A percentile compares a stretch with the other conserved stretches of the same genome.
Conservation (phyloP, 306 rosid genomes). For the Mucuna pruriens region DNA sequence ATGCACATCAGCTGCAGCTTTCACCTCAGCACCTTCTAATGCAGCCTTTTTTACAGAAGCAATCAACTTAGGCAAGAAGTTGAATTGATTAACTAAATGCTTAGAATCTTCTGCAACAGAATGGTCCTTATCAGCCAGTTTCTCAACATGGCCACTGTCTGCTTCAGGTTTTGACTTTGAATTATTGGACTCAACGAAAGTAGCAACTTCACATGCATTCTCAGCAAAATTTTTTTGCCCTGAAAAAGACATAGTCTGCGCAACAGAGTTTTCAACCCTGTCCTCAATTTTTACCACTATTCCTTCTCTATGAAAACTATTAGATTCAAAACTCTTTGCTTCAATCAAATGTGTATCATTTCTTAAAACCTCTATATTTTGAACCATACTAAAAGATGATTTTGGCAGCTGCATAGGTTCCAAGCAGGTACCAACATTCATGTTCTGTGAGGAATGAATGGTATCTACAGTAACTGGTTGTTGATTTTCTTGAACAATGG, state of each 20-base stretch:
- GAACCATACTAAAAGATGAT: slow-evolving; percentile 47
- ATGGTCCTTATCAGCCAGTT: slow-evolving; percentile 49
- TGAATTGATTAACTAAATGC: slow-evolving; percentile 56
- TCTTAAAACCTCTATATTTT: slow-evolving; percentile 44
- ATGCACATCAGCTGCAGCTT: slow-evolving; percentile 51
- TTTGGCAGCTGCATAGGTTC: slow-evolving; percentile 48
- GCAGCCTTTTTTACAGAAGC: slow-evolving; percentile 84
- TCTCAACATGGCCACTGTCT: slow-evolving; percentile 43
- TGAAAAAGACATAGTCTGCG: slow-evolving; percentile 42
- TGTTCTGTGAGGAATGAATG: slow-evolving; percentile 47
- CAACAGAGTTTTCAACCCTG: slow-evolving; percentile 45
- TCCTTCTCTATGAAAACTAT: slow-evolving; percentile 48
- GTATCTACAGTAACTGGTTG: slow-evolving; percentile 43
- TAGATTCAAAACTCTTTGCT: slow-evolving; percentile 47
- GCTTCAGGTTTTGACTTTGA: slow-evolving; percentile 46
- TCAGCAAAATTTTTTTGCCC: slow-evolving; percentile 46
- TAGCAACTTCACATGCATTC: slow-evolving; percentile 35
- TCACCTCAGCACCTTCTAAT: slow-evolving; percentile 69
- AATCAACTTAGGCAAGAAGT: slow-evolving; percentile 83
- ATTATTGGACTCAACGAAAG: slow-evolving; percentile 45
- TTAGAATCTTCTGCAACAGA: slow-evolving; percentile 52
- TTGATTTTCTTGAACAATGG: slow-evolving; percentile 60
- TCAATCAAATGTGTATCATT: slow-evolving; percentile 36
- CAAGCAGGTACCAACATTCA: slow-evolving; percentile 34
- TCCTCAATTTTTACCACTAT: slow-evolving; percentile 39